Conservation (phyloP, 78 protist species). For the Dictyostelium firmibasis region DNA sequence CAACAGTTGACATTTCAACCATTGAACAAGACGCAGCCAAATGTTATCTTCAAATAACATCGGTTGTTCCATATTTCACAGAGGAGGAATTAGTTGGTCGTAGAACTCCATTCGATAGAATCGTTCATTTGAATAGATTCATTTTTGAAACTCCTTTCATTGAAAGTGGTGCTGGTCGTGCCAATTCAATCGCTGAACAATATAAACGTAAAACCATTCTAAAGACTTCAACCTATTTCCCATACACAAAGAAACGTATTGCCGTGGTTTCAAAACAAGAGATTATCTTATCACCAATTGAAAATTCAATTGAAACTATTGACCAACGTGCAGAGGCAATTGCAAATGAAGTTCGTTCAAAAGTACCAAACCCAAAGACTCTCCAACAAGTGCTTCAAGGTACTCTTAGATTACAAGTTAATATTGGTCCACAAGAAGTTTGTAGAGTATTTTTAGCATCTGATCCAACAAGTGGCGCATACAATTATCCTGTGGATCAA, state of each 20-base stretch:
- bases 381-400: slow-evolving; percentile 68
- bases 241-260: slow-evolving; percentile 72
- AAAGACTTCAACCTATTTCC: slow-evolving; percentile 43
- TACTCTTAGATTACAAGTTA: slow-evolving; percentile 60
- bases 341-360: slow-evolving; percentile 3
- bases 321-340: slow-evolving; percentile 26
- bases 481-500: slow-evolving; percentile 16
- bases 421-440: slow-evolving; percentile 67
- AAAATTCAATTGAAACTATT: slow-evolving; percentile 46
- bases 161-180: slow-evolving; percentile 69
- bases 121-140: slow-evolving; percentile 33
- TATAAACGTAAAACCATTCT: slow-evolving; percentile 67
- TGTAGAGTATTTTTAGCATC: slow-evolving; percentile 46
- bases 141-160: slow-evolving; percentile 75
- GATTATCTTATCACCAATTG: slow-evolving; percentile 56
- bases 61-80: slow-evolving; percentile 28
- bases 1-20: slow-evolving; percentile 19
- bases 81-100: slow-evolving; percentile 22
- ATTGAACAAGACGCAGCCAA: background rate
- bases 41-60: slow-evolving; percentile 57
- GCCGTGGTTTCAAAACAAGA: slow-evolving; percentile 30
- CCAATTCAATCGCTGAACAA: slow-evolving; percentile 49
- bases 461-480: background rate
- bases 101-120: slow-evolving; percentile 42
- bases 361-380: slow-evolving; percentile 45